These are phyloP conservation scores for Byssothecium circinans DNA, from an alignment of 2,329 filamentous ascomycete genomes.

Conservation along the genomic window DNA sequence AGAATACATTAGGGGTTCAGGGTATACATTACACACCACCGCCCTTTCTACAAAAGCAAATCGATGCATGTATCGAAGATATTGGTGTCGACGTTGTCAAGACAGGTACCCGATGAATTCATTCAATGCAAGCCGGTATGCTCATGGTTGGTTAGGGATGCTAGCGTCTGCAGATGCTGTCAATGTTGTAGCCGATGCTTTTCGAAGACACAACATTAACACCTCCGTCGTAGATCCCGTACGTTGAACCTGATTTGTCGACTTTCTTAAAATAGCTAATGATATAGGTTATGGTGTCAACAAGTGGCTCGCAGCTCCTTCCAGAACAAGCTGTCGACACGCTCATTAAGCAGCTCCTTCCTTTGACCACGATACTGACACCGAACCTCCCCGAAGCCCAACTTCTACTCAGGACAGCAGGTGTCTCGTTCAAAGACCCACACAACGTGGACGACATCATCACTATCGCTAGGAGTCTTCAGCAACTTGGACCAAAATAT, in stretches of 20 bases:
- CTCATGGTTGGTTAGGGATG: conserved; percentile 76
- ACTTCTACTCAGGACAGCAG: conserved; percentile 62
- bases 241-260: conserved; percentile 28
- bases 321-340: conserved; percentile 64
- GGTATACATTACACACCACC: conserved; percentile 79
- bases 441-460: conserved; percentile 67
- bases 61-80: conserved; percentile 81
- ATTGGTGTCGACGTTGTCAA: conserved; percentile 89
- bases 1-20: conserved; percentile 84
- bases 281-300: conserved; percentile 80
- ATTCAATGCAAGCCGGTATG: no score
- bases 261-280: background rate
- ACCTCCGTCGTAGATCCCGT: conserved; percentile 75
- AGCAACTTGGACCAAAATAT: conserved; percentile 71
- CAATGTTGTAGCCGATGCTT: conserved; percentile 65
- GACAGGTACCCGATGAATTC: conserved; percentile 62
- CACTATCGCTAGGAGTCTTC: conserved; percentile 65
- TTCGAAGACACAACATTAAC: conserved; percentile 60
- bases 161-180: conserved; percentile 73
- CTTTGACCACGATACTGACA: conserved; percentile 68
- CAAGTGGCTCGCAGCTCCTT: conserved; percentile 72
- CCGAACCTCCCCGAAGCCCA: conserved; percentile 77
- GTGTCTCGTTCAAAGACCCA: conserved; percentile 51
- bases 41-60: conserved; percentile 79
- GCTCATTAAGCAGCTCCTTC: conserved; percentile 63